These are phyloP conservation scores for Binderoboletus segoi DNA, from an alignment of 1,284 basidiomycete genomes.

Conservation along the genomic window DNA sequence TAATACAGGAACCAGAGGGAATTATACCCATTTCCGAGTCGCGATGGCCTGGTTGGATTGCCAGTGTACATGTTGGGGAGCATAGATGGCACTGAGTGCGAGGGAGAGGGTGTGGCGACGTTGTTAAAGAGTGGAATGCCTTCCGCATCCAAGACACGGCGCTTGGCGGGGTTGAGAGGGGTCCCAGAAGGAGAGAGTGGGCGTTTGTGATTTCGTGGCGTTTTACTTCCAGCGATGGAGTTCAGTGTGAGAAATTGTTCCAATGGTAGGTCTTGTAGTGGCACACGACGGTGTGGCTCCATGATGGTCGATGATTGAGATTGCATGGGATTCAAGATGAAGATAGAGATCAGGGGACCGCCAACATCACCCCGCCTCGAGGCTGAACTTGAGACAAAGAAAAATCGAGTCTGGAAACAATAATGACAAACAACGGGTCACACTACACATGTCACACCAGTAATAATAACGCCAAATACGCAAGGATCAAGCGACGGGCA, in stretches of 20 bases:
- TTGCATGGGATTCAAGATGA: constrained; percentile 13
- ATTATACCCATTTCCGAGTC: constrained; percentile 29
- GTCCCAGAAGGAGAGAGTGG: constrained; percentile 53
- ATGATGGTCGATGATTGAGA: constrained; percentile 20
- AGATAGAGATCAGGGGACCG: constrained; percentile 28
- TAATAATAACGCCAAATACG: background rate
- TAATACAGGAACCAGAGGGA: background rate
- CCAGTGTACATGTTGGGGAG: constrained; percentile 18
- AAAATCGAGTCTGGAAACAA: constrained; percentile 22
- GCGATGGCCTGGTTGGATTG: constrained; percentile 26
- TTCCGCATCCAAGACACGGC: constrained; percentile 64
- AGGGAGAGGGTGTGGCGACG: constrained; percentile 20
- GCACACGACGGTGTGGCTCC: constrained; percentile 41
- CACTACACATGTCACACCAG: constrained; percentile 3
- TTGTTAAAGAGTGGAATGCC: constrained; percentile 40
- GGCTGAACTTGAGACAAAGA: constrained; percentile 12
- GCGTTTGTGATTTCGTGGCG: constrained; percentile 43
- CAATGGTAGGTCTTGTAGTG: constrained; percentile 61
- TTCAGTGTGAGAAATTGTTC: constrained; percentile 49
- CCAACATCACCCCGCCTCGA: constrained; percentile 33
- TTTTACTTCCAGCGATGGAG: constrained; percentile 24
- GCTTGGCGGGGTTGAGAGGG: constrained; percentile 63
- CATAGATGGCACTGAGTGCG: constrained; percentile 19
- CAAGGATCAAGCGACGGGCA: constrained; percentile 44
- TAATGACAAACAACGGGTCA: constrained; percentile 30